Percentiles rank a stretch among this genome's conserved stretches.
These are phyloP conservation scores for Vitis hybrid DNA, from an alignment of 177 flowering plant species.

Conservation along the genomic window DNA sequence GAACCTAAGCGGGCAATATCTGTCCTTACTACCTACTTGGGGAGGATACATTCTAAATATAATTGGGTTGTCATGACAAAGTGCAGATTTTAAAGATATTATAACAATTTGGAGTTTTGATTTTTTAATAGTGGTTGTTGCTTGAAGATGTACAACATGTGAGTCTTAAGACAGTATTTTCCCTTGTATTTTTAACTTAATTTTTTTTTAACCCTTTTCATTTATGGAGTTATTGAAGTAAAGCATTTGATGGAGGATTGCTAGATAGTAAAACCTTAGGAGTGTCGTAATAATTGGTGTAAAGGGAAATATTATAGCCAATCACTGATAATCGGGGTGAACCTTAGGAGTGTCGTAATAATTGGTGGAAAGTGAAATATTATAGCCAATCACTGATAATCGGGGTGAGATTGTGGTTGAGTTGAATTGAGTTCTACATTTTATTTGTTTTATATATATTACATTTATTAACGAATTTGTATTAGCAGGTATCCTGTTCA, in stretches of 20 bases:
- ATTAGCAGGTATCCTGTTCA: conserved; percentile 81
- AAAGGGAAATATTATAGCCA: background rate
- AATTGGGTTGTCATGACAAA: too few species aligned
- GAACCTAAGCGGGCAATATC: too few species aligned
- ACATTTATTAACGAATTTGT: background rate
- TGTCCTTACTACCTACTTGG: too few species aligned
- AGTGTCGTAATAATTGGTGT: background rate
- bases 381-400: too few species aligned
- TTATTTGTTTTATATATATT: background rate
- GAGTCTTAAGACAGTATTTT: too few species aligned
- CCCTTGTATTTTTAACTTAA: background rate
- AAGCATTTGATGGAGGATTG: background rate
- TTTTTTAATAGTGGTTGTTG: too few species aligned
- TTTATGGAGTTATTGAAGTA: background rate
- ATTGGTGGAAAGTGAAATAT: background rate
- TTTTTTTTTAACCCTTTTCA: background rate
- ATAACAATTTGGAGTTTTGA: too few species aligned
- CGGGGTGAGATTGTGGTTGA: too few species aligned
- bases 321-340: too few species aligned
- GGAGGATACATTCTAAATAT: too few species aligned
- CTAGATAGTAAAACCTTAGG: background rate
- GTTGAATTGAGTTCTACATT: background rate
- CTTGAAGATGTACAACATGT: too few species aligned
- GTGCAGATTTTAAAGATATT: too few species aligned
- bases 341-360: background rate